A percentile compares a stretch with the other conserved stretches of the same genome.
Evolutionary conservation across 2,329 filamentous ascomycete species (phyloP).

Genomic region (Phaeosphaeria sp.): DNA sequence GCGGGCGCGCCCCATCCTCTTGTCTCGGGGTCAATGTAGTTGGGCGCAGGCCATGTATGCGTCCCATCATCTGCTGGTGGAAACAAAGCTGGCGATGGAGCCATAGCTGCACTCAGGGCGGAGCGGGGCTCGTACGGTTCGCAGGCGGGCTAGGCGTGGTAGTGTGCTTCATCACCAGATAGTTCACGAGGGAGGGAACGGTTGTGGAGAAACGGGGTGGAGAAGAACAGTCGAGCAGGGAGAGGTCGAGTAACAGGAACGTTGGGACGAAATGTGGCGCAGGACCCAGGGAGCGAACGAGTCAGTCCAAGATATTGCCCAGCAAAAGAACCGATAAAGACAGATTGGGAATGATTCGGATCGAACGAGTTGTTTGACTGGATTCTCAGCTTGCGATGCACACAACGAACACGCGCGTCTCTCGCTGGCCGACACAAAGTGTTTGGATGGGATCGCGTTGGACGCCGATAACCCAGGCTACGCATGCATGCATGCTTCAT

Average conservation of each 20-base stretch:
- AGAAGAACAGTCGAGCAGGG: neutral
- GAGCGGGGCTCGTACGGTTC: neutral
- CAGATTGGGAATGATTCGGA: no score
- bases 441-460: no score
- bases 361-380: no score
- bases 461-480: no score
- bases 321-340: no score
- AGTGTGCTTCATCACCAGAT: no score
- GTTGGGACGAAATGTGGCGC: neutral
- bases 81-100: conserved; percentile 12
- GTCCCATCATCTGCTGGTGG: conserved; percentile 10
- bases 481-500: no score
- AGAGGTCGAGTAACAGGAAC: neutral
- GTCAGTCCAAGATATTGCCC: no score
- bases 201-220: neutral
- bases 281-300: no score
- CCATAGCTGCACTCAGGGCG: neutral
- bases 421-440: no score
- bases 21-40: conserved; percentile 11
- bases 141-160: neutral
- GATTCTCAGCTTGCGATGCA: no score
- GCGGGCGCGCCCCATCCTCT: conserved; percentile 12
- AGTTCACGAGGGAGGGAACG: neutral
- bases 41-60: conserved; percentile 14
- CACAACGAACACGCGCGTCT: no score